These are phyloP conservation scores for Coprinopsis strossmayeri DNA, from an alignment of 768 basidiomycete genomes.

Conservation along the genomic window DNA sequence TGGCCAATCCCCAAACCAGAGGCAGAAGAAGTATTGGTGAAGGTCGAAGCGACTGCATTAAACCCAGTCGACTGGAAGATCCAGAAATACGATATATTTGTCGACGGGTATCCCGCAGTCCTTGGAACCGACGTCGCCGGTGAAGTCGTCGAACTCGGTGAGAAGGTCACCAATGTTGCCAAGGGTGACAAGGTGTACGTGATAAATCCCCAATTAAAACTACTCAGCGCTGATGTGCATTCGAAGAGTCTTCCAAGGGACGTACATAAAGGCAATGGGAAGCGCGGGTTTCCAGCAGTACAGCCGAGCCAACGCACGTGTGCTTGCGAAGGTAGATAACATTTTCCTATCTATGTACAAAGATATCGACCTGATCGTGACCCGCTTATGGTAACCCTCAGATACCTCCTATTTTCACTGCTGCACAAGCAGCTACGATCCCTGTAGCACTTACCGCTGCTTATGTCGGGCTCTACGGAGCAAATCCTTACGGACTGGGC, in stretches of 20 bases:
- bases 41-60: slow-evolving; percentile 30
- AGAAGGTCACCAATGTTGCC: slow-evolving; percentile 42
- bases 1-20: slow-evolving; percentile 8
- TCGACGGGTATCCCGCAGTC: slow-evolving; percentile 39
- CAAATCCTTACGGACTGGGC: slow-evolving; percentile 16
- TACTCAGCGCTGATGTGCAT: slow-evolving; percentile 17
- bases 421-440: slow-evolving; percentile 35
- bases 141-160: slow-evolving; percentile 43
- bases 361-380: too few relatives aligned
- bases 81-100: slow-evolving; percentile 30
- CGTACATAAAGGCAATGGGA: slow-evolving; percentile 22
- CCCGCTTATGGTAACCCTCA: background rate
- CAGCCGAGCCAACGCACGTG: slow-evolving; percentile 27
- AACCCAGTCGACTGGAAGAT: slow-evolving; percentile 51
- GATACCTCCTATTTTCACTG: slow-evolving; percentile 30
- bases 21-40: slow-evolving; percentile 29
- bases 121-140: slow-evolving; percentile 47
- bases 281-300: slow-evolving; percentile 39
- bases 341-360: background rate
- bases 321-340: slow-evolving; percentile 30
- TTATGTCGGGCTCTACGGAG: slow-evolving; percentile 27
- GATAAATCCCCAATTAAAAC: slow-evolving; percentile 15
- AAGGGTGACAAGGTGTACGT: slow-evolving; percentile 49
- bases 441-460: slow-evolving; percentile 34
- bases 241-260: slow-evolving; percentile 33